Evolutionary conservation across 2,329 filamentous ascomycete species (phyloP).

Genomic region (Talaromyces sp.): DNA sequence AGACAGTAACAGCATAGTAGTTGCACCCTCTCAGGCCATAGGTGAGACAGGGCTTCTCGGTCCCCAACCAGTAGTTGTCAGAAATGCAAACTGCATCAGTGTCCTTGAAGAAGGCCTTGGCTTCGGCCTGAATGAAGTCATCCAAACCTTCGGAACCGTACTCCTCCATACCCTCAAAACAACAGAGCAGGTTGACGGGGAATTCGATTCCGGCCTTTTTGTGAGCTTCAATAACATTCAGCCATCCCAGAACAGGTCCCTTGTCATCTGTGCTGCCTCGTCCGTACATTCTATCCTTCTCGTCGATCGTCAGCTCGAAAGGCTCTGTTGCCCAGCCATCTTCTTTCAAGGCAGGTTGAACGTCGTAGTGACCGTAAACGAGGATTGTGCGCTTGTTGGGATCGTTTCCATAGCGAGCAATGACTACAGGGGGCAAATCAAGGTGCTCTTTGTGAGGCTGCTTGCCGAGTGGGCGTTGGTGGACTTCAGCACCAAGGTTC

Average conservation of each 20-base stretch:
- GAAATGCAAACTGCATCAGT: constrained; percentile 96
- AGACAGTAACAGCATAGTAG: constrained; percentile 91
- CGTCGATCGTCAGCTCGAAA: constrained; percentile 80
- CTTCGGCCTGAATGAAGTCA: constrained; percentile 87
- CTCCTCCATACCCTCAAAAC: constrained; percentile 99
- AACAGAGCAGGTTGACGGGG: constrained; percentile 97
- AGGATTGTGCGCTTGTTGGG: constrained; percentile 90
- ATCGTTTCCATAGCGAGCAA: constrained; percentile 89
- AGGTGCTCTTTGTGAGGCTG: constrained; percentile 88
- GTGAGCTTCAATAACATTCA: constrained; percentile 97
- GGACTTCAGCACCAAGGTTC: constrained; percentile 77
- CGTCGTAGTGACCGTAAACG: constrained; percentile 98
- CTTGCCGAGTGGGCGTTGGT: constrained; percentile 82
- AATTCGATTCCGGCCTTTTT: constrained; percentile 91
- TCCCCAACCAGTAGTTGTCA: constrained; percentile 99
- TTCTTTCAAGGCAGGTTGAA: constrained; percentile 87
- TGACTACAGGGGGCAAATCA: constrained; percentile 85
- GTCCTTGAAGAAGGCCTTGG: constrained; percentile 91
- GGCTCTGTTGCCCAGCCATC: constrained; percentile 97
- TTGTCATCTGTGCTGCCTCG: constrained; percentile 97
- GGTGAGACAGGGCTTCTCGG: constrained; percentile 95
- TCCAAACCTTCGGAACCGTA: constrained; percentile 95
- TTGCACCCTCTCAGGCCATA: constrained; percentile 97
- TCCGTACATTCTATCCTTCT: constrained; percentile 92
- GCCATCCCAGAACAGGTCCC: constrained; percentile 92